Evolutionary conservation across 73 alveolate genomes (phyloP).

Genomic region (Tetrahymena malaccensis): DNA sequence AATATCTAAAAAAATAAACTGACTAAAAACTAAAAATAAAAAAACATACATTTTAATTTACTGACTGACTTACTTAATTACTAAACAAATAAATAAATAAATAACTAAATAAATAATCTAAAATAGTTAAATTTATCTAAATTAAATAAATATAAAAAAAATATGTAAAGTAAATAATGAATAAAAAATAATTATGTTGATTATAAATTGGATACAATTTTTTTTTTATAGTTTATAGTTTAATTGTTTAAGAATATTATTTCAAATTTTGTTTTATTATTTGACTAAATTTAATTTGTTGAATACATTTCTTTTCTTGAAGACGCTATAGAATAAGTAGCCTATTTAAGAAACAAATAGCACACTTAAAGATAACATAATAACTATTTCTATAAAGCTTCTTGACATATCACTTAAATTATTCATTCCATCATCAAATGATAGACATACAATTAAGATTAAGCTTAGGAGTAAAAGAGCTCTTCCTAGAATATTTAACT

Average conservation of each 20-base stretch:
- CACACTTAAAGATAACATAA: not conserved
- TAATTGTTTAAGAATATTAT: too few species aligned
- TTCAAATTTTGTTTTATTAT: not conserved
- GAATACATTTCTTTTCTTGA: not conserved
- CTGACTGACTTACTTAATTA: too few species aligned
- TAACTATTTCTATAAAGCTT: not conserved
- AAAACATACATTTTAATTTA: too few species aligned
- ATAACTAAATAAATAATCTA: too few species aligned
- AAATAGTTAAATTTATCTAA: too few species aligned
- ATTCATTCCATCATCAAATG: not conserved
- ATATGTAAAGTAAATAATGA: too few species aligned
- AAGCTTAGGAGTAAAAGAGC: not conserved
- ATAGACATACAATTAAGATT: not conserved
- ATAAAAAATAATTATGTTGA: too few species aligned
- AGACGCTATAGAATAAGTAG: not conserved
- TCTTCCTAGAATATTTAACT: not conserved
- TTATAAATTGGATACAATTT: not conserved
- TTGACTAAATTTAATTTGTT: not conserved
- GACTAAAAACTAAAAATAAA: not conserved
- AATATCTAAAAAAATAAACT: not conserved
- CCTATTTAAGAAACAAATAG: not conserved
- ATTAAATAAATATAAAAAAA: too few species aligned
- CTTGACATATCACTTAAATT: not conserved
- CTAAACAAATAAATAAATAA: too few species aligned
- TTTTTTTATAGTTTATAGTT: too few species aligned